Conservation (phyloP, 352 stramenopile genomes). For the Phytophthora syringae region DNA sequence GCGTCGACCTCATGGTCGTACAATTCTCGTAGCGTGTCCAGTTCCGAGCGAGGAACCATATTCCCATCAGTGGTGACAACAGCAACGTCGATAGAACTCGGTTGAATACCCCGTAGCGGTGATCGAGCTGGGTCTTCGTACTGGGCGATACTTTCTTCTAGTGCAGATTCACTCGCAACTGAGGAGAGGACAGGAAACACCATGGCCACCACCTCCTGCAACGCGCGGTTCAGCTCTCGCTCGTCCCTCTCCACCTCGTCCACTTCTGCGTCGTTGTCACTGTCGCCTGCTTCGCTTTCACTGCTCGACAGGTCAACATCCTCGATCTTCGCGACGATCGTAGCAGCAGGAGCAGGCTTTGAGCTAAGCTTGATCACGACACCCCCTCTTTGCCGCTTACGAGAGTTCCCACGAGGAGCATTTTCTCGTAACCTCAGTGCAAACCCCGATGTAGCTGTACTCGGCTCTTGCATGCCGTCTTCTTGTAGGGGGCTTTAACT, state of each 20-base stretch:
- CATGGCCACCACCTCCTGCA: constrained; percentile 57
- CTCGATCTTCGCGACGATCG: constrained; percentile 22
- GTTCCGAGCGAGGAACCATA: constrained; percentile 36
- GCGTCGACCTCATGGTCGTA: constrained; percentile 50
- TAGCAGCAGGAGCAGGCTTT: not conserved
- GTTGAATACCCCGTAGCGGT: constrained; percentile 28
- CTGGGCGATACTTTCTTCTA: constrained; percentile 56
- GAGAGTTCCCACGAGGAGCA: constrained; percentile 8
- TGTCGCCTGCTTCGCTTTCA: constrained; percentile 51
- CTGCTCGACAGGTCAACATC: constrained; percentile 61
- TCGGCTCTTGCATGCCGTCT: constrained; percentile 1
- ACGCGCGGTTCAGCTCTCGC: constrained; percentile 46
- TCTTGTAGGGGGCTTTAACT: constrained; percentile 2
- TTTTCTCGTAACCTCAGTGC: constrained; percentile 48
- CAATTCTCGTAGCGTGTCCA: constrained; percentile 45
- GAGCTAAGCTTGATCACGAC: not conserved
- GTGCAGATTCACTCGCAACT: constrained; percentile 42
- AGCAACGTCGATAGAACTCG: not conserved
- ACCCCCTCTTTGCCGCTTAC: constrained; percentile 11
- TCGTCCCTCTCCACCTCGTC: constrained; percentile 55
- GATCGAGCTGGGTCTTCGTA: constrained; percentile 52
- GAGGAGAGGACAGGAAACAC: constrained; percentile 48
- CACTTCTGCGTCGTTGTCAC: constrained; percentile 35
- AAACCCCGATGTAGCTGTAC: constrained; percentile 39
- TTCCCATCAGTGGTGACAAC: not conserved